Conservation (phyloP, 177 flowering plant species). For the Telopea speciosissima region DNA sequence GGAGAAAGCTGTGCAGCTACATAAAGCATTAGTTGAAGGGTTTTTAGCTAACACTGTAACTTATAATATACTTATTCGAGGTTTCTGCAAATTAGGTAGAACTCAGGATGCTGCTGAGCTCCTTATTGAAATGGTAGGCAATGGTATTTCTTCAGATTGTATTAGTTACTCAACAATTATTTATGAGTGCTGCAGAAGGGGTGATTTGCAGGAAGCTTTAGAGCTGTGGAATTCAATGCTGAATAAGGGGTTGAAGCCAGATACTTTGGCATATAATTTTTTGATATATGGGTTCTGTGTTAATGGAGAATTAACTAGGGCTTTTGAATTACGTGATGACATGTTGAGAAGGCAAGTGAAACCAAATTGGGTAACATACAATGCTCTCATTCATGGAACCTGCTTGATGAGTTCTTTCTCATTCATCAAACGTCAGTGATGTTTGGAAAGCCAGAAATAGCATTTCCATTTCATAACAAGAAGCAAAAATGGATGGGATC, state of each 20-base stretch:
- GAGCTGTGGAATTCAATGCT: constrained; percentile 70
- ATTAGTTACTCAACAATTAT: constrained; percentile 79
- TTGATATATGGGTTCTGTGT: constrained; percentile 67
- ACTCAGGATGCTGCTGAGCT: constrained; percentile 46
- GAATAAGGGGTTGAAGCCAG: constrained; percentile 53
- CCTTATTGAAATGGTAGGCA: constrained; percentile 46
- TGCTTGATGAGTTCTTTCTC: constrained; percentile 14
- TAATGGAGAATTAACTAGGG: constrained; percentile 47
- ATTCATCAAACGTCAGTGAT: constrained; percentile 7
- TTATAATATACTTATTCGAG: constrained; percentile 69
- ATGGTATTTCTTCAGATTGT: constrained; percentile 63
- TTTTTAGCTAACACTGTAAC: constrained; percentile 65
- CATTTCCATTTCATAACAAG: background rate
- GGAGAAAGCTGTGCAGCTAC: constrained; percentile 62
- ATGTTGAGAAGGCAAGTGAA: constrained; percentile 53
- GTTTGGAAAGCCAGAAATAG: background rate
- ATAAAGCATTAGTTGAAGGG: constrained; percentile 47
- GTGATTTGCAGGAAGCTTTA: constrained; percentile 49
- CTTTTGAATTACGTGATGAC: constrained; percentile 55
- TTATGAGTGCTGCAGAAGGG: constrained; percentile 51
- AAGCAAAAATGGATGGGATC: background rate
- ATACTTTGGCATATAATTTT: constrained; percentile 66
- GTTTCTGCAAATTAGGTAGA: constrained; percentile 69
- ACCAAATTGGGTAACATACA: constrained; percentile 36
- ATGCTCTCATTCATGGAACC: constrained; percentile 31